Base-by-base conservation (phyloP, 2,329 filamentous ascomycete genomes). In the Colletotrichum brevisporum region DNA sequence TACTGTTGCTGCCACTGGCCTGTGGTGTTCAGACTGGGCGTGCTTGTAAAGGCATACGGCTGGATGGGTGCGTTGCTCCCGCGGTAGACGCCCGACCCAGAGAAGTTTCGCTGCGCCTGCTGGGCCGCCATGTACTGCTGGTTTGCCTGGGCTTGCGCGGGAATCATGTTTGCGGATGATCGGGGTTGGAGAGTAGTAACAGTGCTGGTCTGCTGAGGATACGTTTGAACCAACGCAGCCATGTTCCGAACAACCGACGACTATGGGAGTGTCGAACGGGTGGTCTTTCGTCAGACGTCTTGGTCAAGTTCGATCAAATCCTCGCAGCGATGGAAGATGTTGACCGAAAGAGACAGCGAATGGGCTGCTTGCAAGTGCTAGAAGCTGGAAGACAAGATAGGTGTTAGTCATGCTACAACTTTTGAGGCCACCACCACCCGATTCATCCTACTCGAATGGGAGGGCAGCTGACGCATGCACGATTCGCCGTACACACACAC, bases 211-310 rank as follows among this genome's bases (percentile, higher is more conserved):
- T 94, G 91, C 83, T 93, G 91, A 76, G 92, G 89, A 78, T 92
- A 93, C 71, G 91, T 90, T 83, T 95, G 93, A 77, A 95, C 91
- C 85, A 95, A 86, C 81, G 93, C 92, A 85, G 93, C 93, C 93
- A 96, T 95, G 80, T 79, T 91, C 85, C 56, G 55, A 66, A 43
- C 41, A 60, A 51, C 43, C 61, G 55, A 39, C 50, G 15, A 47
- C 18, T 21, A 24, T 13, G 53, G 51, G 55, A 64, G 62, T 56
- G 50, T 43, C 55, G 21, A 66, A 52, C 66, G 41, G 55, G 43
- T 54, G 27, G 39, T 58, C 43, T 51, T 69, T 59, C 50, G 43
- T 47, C 55, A 50, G 63, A 52, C 61, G 48, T 53, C n/a, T 59
- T 10, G n/a, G 51, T 39, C 27, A 15, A 31, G 48, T n/a, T 59